Percentiles rank a stretch among this genome's conserved stretches.
These are phyloP conservation scores for Neurospora discreta DNA, from an alignment of 495 filamentous ascomycete species.

Conservation along the genomic window DNA sequence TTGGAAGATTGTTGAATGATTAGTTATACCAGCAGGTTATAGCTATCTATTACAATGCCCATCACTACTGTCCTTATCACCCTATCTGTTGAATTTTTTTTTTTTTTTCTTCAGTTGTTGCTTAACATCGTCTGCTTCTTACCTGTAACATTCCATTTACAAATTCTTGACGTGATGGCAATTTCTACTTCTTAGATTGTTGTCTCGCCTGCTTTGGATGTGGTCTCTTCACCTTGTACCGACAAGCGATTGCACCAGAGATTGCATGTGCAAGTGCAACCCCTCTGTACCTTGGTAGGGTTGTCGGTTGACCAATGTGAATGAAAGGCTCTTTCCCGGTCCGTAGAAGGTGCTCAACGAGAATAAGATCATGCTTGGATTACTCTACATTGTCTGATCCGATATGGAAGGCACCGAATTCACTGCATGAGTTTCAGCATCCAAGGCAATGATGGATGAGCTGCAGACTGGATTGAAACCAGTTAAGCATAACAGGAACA, in stretches of 20 bases:
- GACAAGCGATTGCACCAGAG: neutral
- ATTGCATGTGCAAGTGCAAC: neutral
- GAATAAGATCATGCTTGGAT: neutral
- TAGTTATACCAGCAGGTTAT: fast-evolving
- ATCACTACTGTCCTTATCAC: neutral
- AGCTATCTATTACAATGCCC: neutral
- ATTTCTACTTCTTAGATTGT: neutral
- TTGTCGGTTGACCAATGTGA: neutral
- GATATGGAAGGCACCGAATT: neutral
- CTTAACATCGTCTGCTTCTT: neutral
- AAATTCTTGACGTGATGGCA: neutral
- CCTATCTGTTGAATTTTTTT: neutral
- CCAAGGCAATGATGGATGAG: neutral
- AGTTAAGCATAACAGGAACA: neutral
- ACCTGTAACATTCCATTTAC: neutral
- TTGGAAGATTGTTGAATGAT: neutral
- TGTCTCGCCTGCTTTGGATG: neutral
- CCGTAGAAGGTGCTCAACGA: neutral
- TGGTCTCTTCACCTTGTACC: neutral
- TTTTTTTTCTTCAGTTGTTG: neutral
- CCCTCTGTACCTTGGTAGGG: neutral
- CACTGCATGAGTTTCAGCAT: neutral
- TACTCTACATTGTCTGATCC: neutral
- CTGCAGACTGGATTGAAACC: neutral
- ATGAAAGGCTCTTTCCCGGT: neutral